Percentiles rank a stretch among this genome's conserved stretches.
These are phyloP conservation scores for Allomyces arbusculus DNA, from an alignment of 192 early-diverging fungal genomes.

Conservation along the genomic window DNA sequence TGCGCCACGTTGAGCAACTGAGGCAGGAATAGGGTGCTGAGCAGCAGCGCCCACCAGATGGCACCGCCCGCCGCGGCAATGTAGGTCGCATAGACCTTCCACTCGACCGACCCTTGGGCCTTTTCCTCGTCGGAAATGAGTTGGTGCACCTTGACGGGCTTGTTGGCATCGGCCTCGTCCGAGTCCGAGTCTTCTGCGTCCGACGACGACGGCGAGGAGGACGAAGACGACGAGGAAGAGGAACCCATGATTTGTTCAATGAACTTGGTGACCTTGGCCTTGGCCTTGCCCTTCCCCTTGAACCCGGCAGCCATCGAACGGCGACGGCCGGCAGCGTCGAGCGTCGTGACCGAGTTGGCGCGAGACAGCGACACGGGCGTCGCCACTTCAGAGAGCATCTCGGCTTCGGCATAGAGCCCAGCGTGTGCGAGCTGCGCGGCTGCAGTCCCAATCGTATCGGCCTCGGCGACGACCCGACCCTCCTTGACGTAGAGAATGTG, in stretches of 20 bases:
- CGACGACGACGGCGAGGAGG: background rate
- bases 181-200: constrained; percentile 14
- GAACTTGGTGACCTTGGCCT: constrained; percentile 4
- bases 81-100: constrained; percentile 58
- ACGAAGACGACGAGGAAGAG: background rate
- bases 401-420: constrained; percentile 14
- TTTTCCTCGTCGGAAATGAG: constrained; percentile 70
- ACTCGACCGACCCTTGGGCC: constrained; percentile 55
- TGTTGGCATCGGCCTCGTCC: constrained; percentile 11
- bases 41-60: constrained; percentile 5
- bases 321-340: background rate
- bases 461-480: constrained; percentile 23
- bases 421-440: constrained; percentile 18
- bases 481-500: constrained; percentile 38
- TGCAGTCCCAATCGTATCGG: constrained; percentile 17
- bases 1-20: background rate
- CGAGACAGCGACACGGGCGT: constrained; percentile 1
- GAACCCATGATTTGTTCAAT: constrained; percentile 4
- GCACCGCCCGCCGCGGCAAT: constrained; percentile 21
- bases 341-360: too few relatives aligned
- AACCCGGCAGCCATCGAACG: constrained; percentile 19
- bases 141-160: constrained; percentile 8
- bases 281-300: constrained; percentile 13
- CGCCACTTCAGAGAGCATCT: constrained; percentile 11
- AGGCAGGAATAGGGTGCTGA: background rate